Percentiles rank a stretch among this genome's conserved stretches.
Conservation (phyloP, 345 rosid species). For the Eucalyptus grandis region DNA sequence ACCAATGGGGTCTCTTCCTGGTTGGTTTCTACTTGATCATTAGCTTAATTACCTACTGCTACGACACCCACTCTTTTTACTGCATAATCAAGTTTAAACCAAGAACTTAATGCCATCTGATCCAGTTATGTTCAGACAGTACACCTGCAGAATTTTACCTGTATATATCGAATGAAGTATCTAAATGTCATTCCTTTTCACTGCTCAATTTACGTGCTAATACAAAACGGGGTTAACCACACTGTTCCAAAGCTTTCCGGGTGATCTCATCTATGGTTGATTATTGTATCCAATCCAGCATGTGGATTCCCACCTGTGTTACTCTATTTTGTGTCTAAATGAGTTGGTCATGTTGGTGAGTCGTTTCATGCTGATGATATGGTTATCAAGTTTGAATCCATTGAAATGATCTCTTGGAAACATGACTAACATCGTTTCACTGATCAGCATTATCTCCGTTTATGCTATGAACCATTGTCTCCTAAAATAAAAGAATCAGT, state of each 20-base stretch:
- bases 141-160: not conserved
- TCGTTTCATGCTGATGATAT: not conserved
- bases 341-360: not conserved
- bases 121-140: not conserved
- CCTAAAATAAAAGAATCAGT: not conserved
- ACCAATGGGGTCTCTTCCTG: conserved; percentile 19
- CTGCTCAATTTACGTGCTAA: not conserved
- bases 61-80: not conserved
- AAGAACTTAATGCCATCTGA: not conserved
- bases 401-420: not conserved
- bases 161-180: not conserved
- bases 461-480: not conserved
- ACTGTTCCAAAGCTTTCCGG: not conserved
- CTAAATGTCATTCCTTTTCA: not conserved
- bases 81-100: not conserved
- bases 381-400: not conserved
- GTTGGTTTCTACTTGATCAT: not conserved
- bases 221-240: not conserved
- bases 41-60: too few relatives aligned
- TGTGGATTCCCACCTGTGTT: not conserved
- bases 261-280: not conserved
- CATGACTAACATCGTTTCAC: not conserved
- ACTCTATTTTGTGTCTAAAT: not conserved
- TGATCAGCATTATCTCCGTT: not conserved
- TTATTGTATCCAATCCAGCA: not conserved